Conservation (phyloP, 2,329 filamentous ascomycete species). For the Chaetomiaceae sp. region DNA sequence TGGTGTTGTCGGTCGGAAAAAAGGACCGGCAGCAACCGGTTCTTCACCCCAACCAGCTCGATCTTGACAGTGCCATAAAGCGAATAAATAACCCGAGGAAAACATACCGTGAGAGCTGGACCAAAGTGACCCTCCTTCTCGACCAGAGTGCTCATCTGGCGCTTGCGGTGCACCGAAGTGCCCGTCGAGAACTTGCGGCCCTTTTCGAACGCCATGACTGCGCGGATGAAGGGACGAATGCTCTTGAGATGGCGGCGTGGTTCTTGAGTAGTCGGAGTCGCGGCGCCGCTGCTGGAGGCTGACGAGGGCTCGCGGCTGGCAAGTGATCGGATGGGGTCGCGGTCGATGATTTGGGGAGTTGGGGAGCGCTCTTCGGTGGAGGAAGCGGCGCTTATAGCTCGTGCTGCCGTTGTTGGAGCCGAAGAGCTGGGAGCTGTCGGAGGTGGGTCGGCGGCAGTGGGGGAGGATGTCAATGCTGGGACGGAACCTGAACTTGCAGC, state of each 20-base stretch:
- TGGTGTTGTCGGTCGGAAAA: no score
- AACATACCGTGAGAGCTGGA: conserved; percentile 43
- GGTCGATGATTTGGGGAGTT: not conserved
- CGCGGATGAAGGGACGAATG: conserved; percentile 20
- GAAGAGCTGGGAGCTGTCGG: not conserved
- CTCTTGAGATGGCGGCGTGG: conserved; percentile 5
- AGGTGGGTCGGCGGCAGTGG: not conserved
- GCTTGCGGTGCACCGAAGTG: conserved; percentile 43
- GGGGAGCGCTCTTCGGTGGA: not conserved
- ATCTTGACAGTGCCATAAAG: not conserved
- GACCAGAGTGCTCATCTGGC: conserved; percentile 43
- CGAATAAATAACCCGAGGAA: not conserved
- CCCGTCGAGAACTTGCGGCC: conserved; percentile 41
- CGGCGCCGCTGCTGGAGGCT: conserved; percentile 2
- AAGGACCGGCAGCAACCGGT: not conserved
- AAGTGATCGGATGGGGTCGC: conserved; percentile 9
- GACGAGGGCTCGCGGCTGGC: conserved; percentile 12
- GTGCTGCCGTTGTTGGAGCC: not conserved
- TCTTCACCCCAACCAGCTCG: not conserved
- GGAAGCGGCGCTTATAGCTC: conserved; percentile 3
- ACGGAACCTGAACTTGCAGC: not conserved
- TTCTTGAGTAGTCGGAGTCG: not conserved
- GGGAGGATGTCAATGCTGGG: not conserved
- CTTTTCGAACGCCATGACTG: conserved; percentile 29
- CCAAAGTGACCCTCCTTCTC: conserved; percentile 42